Base-by-base conservation (phyloP, 768 basidiomycete species). In the Psilocybe azurescens region DNA sequence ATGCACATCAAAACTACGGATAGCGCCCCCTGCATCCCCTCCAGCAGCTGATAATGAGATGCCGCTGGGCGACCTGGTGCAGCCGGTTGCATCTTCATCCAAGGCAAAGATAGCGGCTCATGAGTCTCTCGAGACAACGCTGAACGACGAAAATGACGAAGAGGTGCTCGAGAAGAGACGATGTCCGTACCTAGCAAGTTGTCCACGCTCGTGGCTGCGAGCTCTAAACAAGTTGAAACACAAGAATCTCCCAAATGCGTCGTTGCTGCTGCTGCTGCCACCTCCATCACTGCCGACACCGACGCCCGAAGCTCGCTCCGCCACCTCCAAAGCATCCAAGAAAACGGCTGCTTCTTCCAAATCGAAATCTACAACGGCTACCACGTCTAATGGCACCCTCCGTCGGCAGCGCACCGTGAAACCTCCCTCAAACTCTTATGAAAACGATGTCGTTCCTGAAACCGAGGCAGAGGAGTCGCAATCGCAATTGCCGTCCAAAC, bases 1-100 rank as follows among this genome's bases (percentile, higher is more conserved):
- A 73, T 95, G 94, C 32, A 90, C 81, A 65, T 84, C 81, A 75
- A 96, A 99, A 67, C 90, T 95, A 61, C 94, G 83, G 68, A 98
- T 85, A 24, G 96, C 96, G 14, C 84, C 86, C 62, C 76, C 79
- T 61, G 77, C 71, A 55, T 86, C 79, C 10, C 77, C 82, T 41
- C 79, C 82, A n/a, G n/a, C 33, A 33, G 33, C 33, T 9, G 9
- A 33, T 33, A 33, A 33, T 44, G 7, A n/a, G 41, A 44, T 11
- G 13, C n/a, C 41, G 41, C 4, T 4, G 41, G n/a, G 41, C n/a
- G n/a, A n/a, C n/a, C 13, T 7, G 14, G 7, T 11, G 14, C 41
- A n/a, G n/a, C 13, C 41, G 10, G 14, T 44, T 14, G 13, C 41
- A 3, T 44, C 41, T 44, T 44, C 41, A 14, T 44, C n/a, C n/a